Base-by-base conservation (phyloP, 192 early-diverging fungal genomes). In the Podila clonocystis region DNA sequence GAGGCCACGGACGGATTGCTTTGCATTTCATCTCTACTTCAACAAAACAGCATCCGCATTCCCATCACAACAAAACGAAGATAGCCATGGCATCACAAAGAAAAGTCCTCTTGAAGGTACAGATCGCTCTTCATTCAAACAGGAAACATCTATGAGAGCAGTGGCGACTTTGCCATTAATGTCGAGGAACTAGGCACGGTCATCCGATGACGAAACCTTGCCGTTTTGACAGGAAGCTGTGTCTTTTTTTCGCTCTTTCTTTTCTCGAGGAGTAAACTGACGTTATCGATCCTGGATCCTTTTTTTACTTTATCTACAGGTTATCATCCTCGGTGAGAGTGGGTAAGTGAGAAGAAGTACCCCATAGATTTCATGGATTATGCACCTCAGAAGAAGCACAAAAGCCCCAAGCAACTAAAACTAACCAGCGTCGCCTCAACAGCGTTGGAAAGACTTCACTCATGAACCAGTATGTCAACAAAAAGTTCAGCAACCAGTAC, bases 391-490 rank as follows among this genome's bases (percentile, higher is more conserved):
- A 9, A n/a, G 49, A 50, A 60, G 12, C 13, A 38, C 29, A 50
- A n/a, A 1, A 29, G n/a, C 5, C 13, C 9, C 11, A n/a, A 50
- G 11, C n/a, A 45, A 61, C 22, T 26, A 26, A 29, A 1, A 33
- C n/a, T n/a, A n/a, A n/a, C n/a, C n/a, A 65, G 12, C 36, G 55
- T 30, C 17, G 31, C 28, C 30, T 29, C 22, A 20, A 26, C 75
- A 93, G 94, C 75, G 97, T 98, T 41, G 96, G 97, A 60, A 99
- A 98, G 82, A 98, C 98, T 31, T 98, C 97, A 34, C 87, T 99
- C 79, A 99, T 99, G 97, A 98, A 99, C 89, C 98, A 98, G 85
- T 99, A 96, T 89, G 96, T 99, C 28, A 96, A 97, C 84, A 94
- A 95, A 62, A 96, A 94, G 82, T 99, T 99, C 87, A 94, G 88